phyloP scores from a whole-genome alignment of 75 land plant species.

The Gnetum montanum region DNA sequence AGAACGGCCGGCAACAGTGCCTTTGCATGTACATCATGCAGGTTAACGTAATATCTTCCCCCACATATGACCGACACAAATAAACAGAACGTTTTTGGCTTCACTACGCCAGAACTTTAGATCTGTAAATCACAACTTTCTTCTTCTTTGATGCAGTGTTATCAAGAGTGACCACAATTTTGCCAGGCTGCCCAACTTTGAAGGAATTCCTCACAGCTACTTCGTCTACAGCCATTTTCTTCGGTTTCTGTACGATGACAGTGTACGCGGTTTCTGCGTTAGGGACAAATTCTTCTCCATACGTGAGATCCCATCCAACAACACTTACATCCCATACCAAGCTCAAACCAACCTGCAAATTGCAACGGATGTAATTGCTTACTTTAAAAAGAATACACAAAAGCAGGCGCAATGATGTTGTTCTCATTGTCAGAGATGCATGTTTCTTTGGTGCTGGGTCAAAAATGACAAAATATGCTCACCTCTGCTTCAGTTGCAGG shows the following conservation, averaged over 20 bases:
- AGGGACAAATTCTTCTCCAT: conserved; percentile 70
- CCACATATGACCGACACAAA: no score
- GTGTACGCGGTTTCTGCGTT: conserved; percentile 44
- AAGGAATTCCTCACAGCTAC: conserved; percentile 39
- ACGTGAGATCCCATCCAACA: conserved; percentile 61
- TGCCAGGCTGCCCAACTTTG: conserved; percentile 43
- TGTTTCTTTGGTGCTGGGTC: not conserved
- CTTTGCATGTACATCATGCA: conserved; percentile 7
- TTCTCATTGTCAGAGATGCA: not conserved
- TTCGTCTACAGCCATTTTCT: conserved; percentile 34
- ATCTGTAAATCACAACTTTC: conserved; percentile 44
- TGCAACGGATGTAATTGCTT: not conserved
- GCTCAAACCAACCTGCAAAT: conserved; percentile 35
- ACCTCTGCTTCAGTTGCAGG: conserved; percentile 35
- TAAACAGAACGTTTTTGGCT: no score
- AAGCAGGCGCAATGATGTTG: no score
- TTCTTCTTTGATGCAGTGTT: conserved; percentile 51
- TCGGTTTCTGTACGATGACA: conserved; percentile 41
- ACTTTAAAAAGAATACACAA: not conserved
- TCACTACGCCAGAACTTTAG: no score
- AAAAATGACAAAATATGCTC: conserved; percentile 7
- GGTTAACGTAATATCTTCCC: no score
- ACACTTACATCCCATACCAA: conserved; percentile 70
- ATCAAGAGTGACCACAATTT: conserved; percentile 46
- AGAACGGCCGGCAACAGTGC: conserved; percentile 4